Evolutionary conservation across 306 rosid genomes (phyloP).

Genomic region (Dryas alaskensis): DNA sequence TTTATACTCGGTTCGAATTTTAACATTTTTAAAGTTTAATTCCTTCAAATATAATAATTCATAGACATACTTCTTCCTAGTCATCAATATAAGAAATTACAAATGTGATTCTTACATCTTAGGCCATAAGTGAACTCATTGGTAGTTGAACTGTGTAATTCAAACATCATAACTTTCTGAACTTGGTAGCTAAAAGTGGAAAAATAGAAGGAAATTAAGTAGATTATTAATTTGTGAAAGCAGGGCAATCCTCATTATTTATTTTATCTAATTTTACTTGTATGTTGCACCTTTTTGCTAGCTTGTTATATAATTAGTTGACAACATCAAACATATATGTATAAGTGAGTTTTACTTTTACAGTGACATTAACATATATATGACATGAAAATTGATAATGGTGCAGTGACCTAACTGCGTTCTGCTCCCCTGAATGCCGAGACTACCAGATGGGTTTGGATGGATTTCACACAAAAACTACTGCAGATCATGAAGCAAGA

Average conservation of each 20-base stretch:
- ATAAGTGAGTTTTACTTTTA: background rate
- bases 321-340: no score
- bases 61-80: background rate
- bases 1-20: background rate
- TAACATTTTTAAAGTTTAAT: background rate
- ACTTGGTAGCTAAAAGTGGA: no score
- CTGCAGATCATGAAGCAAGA: background rate
- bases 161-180: no score
- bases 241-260: no score
- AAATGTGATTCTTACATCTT: no score
- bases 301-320: no score
- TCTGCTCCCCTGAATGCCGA: slow-evolving; percentile 16
- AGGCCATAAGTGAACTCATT: no score
- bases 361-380: background rate
- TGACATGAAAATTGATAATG: slow-evolving; percentile 8
- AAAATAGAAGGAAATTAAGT: no score
- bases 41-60: background rate
- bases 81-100: background rate
- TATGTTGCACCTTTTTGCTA: background rate
- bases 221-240: no score
- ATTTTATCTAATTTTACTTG: no score
- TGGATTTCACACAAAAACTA: slow-evolving; percentile 1
- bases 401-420: slow-evolving; percentile 19
- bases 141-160: no score
- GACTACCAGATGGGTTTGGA: slow-evolving; percentile 9